phyloP scores from a whole-genome alignment of 2,329 filamentous ascomycete genomes.

The Curvularia verruculosa region DNA sequence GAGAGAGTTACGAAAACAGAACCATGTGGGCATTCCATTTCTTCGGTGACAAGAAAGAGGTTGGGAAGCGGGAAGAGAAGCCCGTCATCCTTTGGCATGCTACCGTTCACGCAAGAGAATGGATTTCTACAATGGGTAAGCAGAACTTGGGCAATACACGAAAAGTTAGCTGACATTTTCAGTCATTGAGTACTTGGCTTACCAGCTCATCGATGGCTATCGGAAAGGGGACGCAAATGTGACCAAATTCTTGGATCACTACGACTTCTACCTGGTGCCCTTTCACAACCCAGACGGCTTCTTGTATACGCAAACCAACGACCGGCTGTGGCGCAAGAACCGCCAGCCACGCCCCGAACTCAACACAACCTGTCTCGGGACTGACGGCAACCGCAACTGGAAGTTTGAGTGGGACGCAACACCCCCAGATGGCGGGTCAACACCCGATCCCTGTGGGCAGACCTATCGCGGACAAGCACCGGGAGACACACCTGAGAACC shows the following conservation, averaged over 20 bases:
- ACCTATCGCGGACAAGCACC: slow-evolving; percentile 42
- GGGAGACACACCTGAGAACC: slow-evolving; percentile 41
- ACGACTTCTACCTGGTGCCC: slow-evolving; percentile 44
- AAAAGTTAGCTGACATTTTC: background rate
- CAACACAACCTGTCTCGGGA: slow-evolving; percentile 38
- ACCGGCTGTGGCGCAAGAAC: slow-evolving; percentile 48
- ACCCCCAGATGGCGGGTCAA: slow-evolving; percentile 34
- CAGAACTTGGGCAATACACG: slow-evolving; percentile 2
- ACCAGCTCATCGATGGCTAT: slow-evolving; percentile 39
- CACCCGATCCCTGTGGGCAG: slow-evolving; percentile 40
- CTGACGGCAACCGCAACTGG: slow-evolving; percentile 48
- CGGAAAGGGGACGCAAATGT: slow-evolving; percentile 30
- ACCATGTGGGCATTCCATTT: slow-evolving; percentile 40
- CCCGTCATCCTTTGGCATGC: slow-evolving; percentile 44
- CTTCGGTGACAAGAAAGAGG: slow-evolving; percentile 27
- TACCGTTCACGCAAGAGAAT: slow-evolving; percentile 43
- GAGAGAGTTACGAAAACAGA: slow-evolving; percentile 39
- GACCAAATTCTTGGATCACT: slow-evolving; percentile 39
- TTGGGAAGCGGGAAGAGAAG: slow-evolving; percentile 26
- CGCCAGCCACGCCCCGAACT: slow-evolving; percentile 38
- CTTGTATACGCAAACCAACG: slow-evolving; percentile 42
- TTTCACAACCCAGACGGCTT: slow-evolving; percentile 46
- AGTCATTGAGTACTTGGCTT: slow-evolving; percentile 42
- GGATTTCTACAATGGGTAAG: slow-evolving; percentile 22
- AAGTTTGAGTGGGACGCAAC: slow-evolving; percentile 39